Base-by-base conservation (phyloP, 768 basidiomycete species). In the Neoboletus brunneissimus region DNA sequence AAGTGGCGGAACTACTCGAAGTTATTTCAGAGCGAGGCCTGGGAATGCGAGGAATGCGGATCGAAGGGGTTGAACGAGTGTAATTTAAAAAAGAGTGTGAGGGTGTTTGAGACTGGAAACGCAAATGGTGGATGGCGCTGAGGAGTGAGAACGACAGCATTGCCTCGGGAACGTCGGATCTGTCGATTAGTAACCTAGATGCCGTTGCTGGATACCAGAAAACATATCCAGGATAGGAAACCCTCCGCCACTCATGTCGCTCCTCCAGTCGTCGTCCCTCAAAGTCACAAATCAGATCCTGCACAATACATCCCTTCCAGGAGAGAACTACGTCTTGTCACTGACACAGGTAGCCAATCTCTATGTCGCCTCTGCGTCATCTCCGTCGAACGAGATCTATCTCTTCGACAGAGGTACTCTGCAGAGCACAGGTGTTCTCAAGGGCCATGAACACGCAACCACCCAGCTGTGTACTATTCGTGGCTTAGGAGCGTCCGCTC, bases 371-470 rank as follows among this genome's bases (percentile, higher is more conserved):
- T 74, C 81, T 0, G 88, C 87, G 7, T 76, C 84, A 2, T 82
- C 83, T 5, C 75, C 85, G n/a, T 72, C 77, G 8, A 83, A 89
- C 62, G 73, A 75, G 27, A 88, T 92, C 61, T 76, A 87, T 65
- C 69, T 91, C 23, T 83, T 86, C 64, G 88, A 89, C 70, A 85
- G 78, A 65, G 62, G 72, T 1, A 81, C 81, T 34, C 69, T 89
- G 18, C 79, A 73, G 48, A 65, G 65, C 10, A 66, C 79, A 13
- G 70, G 76, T 40, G 77, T 76, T 4, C 75, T 91, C 22, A 61
- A 75, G 18, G 89, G 85, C 7, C 89, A 91, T 58, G 75, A 76
- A 50, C 65, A 66, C 1, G 82, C 81, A 11, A 87, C 81, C 2
- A 86, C 88, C 0, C 76, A 79, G 35, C 72, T 90, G 46, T 75